These are phyloP conservation scores for Rickenella mellea DNA, from an alignment of 768 basidiomycete species.

Conservation along the genomic window DNA sequence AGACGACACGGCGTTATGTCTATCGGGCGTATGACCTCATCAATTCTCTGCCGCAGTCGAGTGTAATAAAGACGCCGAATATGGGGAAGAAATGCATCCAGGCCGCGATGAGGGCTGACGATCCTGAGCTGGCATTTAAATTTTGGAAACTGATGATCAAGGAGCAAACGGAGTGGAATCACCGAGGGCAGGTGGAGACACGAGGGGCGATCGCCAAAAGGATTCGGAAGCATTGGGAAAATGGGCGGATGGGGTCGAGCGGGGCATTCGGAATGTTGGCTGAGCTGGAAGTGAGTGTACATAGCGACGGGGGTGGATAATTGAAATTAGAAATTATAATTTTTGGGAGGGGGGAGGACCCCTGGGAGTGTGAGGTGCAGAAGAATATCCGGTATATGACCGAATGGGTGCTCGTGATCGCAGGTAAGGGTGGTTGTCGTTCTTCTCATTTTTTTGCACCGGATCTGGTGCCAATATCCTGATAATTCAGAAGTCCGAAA, in stretches of 20 bases:
- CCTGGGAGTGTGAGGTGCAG: no score
- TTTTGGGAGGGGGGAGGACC: no score
- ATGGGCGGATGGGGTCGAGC: constrained; percentile 17
- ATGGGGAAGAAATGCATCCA: constrained; percentile 43
- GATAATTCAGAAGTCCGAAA: background rate
- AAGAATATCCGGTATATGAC: no score
- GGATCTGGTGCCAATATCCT: no score
- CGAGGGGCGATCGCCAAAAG: constrained; percentile 31
- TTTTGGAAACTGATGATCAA: constrained; percentile 49
- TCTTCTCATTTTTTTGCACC: constrained; percentile 1
- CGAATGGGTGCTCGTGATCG: no score
- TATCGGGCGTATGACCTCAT: constrained; percentile 33
- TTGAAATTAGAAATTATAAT: background rate
- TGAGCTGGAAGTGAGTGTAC: constrained; percentile 22
- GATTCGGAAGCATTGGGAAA: constrained; percentile 20
- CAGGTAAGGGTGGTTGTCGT: no score
- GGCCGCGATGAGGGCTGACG: constrained; percentile 37
- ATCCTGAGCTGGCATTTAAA: constrained; percentile 43
- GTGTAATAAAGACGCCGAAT: constrained; percentile 31
- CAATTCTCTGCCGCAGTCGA: constrained; percentile 22
- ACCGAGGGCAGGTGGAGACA: constrained; percentile 31
- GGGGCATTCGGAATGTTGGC: constrained; percentile 20
- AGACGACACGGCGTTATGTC: constrained; percentile 25
- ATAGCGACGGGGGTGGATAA: constrained; percentile 3
- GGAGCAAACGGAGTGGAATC: constrained; percentile 33